Evolutionary conservation across 192 early-diverging fungal genomes (phyloP).

Genomic region (Obelidium mucronatum): DNA sequence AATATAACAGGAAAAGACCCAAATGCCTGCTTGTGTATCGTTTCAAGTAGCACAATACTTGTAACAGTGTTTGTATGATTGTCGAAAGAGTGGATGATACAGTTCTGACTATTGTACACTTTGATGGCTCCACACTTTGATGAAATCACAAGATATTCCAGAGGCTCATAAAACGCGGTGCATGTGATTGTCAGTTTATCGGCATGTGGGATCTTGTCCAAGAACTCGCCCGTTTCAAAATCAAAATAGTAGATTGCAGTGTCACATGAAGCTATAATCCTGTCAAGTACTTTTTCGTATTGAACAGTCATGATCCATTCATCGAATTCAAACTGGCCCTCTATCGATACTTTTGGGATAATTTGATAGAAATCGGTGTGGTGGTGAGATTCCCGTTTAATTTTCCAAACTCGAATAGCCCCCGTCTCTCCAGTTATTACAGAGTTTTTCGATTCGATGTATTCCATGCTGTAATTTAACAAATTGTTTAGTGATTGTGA

Average conservation of each 20-base stretch:
- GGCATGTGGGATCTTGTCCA: slow-evolving; percentile 43
- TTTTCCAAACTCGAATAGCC: slow-evolving; percentile 29
- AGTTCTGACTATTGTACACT: slow-evolving; percentile 51
- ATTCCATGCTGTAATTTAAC: slow-evolving; percentile 26
- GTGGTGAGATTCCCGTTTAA: slow-evolving; percentile 32
- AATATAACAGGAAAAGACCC: slow-evolving; percentile 46
- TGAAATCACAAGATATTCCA: slow-evolving; percentile 54
- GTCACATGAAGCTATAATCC: slow-evolving; percentile 47
- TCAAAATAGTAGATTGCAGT: slow-evolving; percentile 42
- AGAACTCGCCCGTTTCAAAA: slow-evolving; percentile 32
- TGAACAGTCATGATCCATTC: slow-evolving; percentile 47
- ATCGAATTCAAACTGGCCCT: slow-evolving; percentile 34
- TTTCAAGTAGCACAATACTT: slow-evolving; percentile 44
- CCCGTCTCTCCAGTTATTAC: slow-evolving; percentile 29
- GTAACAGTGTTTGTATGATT: slow-evolving; percentile 52
- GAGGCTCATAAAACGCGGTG: slow-evolving; percentile 48
- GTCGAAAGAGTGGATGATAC: slow-evolving; percentile 48
- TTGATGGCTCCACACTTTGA: slow-evolving; percentile 46
- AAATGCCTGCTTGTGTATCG: slow-evolving; percentile 35
- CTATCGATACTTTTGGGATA: slow-evolving; percentile 7
- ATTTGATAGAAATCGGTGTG: slow-evolving; percentile 39
- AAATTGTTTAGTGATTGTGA: too few species aligned
- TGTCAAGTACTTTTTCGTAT: slow-evolving; percentile 35
- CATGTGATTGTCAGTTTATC: slow-evolving; percentile 53
- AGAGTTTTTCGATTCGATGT: slow-evolving; percentile 19